Base-by-base conservation (phyloP, 352 stramenopile genomes). In the Plasmopara muralis region DNA sequence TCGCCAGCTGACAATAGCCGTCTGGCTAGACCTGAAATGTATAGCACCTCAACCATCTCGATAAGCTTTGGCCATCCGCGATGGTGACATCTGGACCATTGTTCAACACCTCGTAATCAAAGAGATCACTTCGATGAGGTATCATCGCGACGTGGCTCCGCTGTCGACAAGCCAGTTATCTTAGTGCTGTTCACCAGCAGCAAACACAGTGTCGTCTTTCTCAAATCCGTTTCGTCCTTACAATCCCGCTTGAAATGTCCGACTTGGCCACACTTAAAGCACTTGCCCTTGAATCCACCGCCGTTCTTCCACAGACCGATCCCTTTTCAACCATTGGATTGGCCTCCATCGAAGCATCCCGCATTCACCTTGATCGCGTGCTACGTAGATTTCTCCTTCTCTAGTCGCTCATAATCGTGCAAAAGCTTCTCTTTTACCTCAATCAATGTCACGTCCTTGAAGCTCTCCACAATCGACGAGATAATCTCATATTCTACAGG, bases 1-100 rank as follows among this genome's bases (percentile, higher is more conserved):
- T 64, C 64, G 7, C 48, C 18, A 40, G 66, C 37, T 6, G 55
- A 62, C 25, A 69, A 35, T 7, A 69, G 20, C 9, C 45, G 47
- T 44, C 47, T 43, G 34, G 59, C 47, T 6, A 66, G 35, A 15
- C 38, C 53, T 43, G 33, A 4, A 38, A 38, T 38, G n/a, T 41
- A 6, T 13, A 18, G 16, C 7, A 41, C 37, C 37, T 18, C 37
- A 15, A 41, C 37, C n/a, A 41, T 41, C 37, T 41, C 16, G 37
- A 41, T 41, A 8, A 1, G 37, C 37, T n/a, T n/a, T n/a, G n/a
- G n/a, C 25, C 42, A 20, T 47, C 20, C 18, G 20, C 42, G 9
- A 45, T 45, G 15, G 15, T 45, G 9, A 29, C 40, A 0, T 30
- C 7, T 25, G 12, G 37, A 18, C 37, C n/a, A 41, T 7, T 13